Base-by-base conservation (phyloP, 139 green algal species). In the Spirogloea muscicola region DNA sequence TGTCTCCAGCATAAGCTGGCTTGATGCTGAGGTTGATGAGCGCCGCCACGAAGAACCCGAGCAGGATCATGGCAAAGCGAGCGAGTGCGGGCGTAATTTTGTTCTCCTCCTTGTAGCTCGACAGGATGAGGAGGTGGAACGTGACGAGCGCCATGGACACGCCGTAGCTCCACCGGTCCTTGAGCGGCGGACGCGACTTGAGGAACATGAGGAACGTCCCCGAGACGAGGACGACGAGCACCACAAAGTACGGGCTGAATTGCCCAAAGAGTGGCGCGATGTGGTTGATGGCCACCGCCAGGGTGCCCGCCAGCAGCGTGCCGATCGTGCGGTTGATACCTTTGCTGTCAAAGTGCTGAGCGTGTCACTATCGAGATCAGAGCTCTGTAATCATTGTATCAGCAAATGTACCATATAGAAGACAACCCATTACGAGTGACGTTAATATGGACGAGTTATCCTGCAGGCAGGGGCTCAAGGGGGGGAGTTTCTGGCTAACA, bases 111-210 rank as follows among this genome's bases (percentile, higher is more conserved):
- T 74, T 36, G 61, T 62, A 80, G 27, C 38, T 42, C 33, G 16
- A 55, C 25, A 80, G 27, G 43, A 80, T 41, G 29, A 80, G 72
- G 34, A 80, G 52, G 46, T 80, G 72, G 41, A 80, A 80, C 37
- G 72, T 80, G 4, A 80, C 16, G 39, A 80, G 37, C 10, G 57
- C 37, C 21, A 79, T 79, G 2, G 44, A 37, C 25, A 79, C 29
- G 2, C 60, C 70, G 29, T 79, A 79, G 25, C 65, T 79, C 70
- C 70, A 79, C 61, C 49, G 75, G 38, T 79, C 70, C 38, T 79
- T 79, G 70, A 79, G 76, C 16, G 70, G 70, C 10, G 70, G 58
- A 10, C 62, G 49, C 18, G 64, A 78, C 13, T 49, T 43, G 61
- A 66, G 62, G 70, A 67, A 79, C 13, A 48, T 79, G 58, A 74